Base-by-base conservation (phyloP, 176 grass and related monocot species). In the Oryza coarctata region DNA sequence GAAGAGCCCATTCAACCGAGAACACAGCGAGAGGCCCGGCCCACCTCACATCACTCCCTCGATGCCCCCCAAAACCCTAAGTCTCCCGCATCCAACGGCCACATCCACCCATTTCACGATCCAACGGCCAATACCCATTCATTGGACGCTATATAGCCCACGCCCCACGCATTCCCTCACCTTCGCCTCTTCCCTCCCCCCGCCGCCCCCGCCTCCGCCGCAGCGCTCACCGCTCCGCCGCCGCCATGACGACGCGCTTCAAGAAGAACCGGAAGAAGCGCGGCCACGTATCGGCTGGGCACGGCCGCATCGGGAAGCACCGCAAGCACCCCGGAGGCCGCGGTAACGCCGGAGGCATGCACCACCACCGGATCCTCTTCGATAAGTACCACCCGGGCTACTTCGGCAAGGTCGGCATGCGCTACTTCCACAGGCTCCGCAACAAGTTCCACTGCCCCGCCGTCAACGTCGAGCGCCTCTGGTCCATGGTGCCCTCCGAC, bases 371-470 rank as follows among this genome's bases (percentile, higher is more conserved):
- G 17, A 92, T 89, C 66, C 90, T 92, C 63, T 89, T 92, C 75
- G 87, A 92, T 76, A 92, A 92, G 84, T 89, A 92, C 71, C 90
- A 89, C 64, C 90, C 87, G 0, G 90, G 87, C 1, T 92, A 84
- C 84, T 47, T 47, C 14, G 44, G 44, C 44, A 47, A 47, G 44
- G 44, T 47, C 44, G 44, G 44, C 14, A 47, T 92, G 90, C 86
- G 90, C 22, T 87, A 92, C 83, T 89, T 92, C 83, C 90, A 89
- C 71, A 80, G 28, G 81, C 90, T 92, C 28, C 63, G 87, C 41
- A 92, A 92, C 80, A 84, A 67, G 84, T 89, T 87, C 80, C 75
- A 92, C 70, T 92, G 87, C 43, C 90, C 90, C 12, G 28, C 44
- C 11, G 80, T 92, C 47, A 89, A 47, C 44, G 44, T 47, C 44